A percentile compares a stretch with the other conserved stretches of the same genome.
phyloP scores from a whole-genome alignment of 768 basidiomycete genomes.

The Boletus tylopilopsis region DNA sequence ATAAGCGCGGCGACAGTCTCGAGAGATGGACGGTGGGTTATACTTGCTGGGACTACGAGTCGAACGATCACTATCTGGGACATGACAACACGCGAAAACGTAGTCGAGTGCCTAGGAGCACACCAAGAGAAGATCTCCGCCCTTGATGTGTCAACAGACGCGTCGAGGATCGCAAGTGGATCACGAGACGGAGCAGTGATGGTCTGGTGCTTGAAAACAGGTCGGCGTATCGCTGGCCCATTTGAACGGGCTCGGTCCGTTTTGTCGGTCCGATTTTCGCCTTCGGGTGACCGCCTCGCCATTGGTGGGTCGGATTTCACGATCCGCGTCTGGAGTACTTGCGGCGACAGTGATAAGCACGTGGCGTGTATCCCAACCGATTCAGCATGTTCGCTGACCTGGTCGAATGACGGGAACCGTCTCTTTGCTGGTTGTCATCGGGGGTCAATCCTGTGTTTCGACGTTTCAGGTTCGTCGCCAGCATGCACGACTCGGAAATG shows the following conservation, averaged over 20 bases:
- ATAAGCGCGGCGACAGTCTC: conserved; percentile 3
- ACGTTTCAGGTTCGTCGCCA: background rate
- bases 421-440: conserved; percentile 15
- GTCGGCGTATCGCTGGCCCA: conserved; percentile 11
- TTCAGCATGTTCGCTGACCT: conserved; percentile 13
- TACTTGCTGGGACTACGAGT: background rate
- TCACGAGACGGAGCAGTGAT: conserved; percentile 18
- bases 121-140: conserved; percentile 15
- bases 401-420: conserved; percentile 15
- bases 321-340: conserved; percentile 9
- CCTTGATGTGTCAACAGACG: conserved; percentile 20
- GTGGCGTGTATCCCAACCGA: background rate
- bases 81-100: conserved; percentile 1
- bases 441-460: conserved; percentile 14
- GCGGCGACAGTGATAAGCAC: background rate
- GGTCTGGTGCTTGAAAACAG: conserved; percentile 21
- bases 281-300: conserved; percentile 18
- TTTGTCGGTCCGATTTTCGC: conserved; percentile 21
- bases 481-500: conserved; percentile 3
- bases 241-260: conserved; percentile 10
- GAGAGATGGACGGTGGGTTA: conserved; percentile 16
- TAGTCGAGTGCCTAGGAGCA: conserved; percentile 6
- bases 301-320: conserved; percentile 1
- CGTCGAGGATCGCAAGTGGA: conserved; percentile 20
- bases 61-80: conserved; percentile 10